Percentiles rank a stretch among this genome's conserved stretches.
These are phyloP conservation scores for Gossypium ekmanianum DNA, from an alignment of 345 rosid species.

Conservation along the genomic window DNA sequence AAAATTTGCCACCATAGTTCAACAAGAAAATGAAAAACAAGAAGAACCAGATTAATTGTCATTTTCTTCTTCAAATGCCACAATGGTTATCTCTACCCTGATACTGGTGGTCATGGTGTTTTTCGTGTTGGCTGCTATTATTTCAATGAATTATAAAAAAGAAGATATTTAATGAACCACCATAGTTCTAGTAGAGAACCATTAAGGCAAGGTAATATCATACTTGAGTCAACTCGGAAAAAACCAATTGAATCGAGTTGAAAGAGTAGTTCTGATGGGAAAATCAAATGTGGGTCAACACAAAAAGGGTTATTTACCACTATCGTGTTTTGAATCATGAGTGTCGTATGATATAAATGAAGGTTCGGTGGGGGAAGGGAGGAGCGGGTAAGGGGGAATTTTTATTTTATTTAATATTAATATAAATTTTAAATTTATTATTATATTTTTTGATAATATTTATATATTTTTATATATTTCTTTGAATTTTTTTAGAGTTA, in stretches of 20 bases:
- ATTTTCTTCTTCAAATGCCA: background rate
- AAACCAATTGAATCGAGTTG: slow-evolving; percentile 24
- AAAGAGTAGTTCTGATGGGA: background rate
- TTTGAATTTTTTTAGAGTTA: no score
- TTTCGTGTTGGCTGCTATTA: slow-evolving; percentile 20
- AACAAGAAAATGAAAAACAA: background rate
- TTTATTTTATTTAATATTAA: no score
- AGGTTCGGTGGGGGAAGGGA: no score
- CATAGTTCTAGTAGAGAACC: slow-evolving; percentile 38
- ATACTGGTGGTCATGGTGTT: slow-evolving; percentile 21
- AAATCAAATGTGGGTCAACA: background rate
- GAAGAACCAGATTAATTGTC: no score
- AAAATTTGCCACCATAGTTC: background rate
- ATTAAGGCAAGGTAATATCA: slow-evolving; percentile 30
- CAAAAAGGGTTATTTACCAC: no score
- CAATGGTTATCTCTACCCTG: background rate
- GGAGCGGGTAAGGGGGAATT: no score
- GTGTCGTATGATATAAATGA: no score
- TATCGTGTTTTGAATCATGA: no score
- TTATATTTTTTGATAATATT: no score
- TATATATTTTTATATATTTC: no score
- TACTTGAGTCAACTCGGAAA: slow-evolving; percentile 29
- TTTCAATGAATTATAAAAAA: slow-evolving; percentile 13
- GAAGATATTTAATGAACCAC: slow-evolving; percentile 32
- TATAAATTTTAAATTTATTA: no score